Evolutionary conservation across 1,284 basidiomycete genomes (phyloP).

Genomic region (Malassezia nana): DNA sequence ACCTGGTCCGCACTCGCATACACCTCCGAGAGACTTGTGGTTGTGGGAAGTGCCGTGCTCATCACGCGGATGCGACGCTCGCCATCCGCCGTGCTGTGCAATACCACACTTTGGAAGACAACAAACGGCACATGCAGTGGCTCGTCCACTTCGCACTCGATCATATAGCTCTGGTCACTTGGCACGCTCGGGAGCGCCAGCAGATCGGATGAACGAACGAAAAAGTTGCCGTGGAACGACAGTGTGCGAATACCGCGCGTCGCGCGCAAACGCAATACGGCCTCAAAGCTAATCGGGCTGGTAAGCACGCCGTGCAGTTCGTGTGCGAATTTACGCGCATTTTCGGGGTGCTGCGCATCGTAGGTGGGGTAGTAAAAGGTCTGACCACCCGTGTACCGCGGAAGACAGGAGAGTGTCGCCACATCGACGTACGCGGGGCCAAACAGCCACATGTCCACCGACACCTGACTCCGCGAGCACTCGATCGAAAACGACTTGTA

Average conservation of each 20-base stretch:
- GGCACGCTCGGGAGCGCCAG: slow-evolving; percentile 93
- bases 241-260: slow-evolving; percentile 76
- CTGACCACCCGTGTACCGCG: slow-evolving; percentile 94
- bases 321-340: slow-evolving; percentile 93
- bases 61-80: slow-evolving; percentile 93
- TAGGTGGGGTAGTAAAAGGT: slow-evolving; percentile 98
- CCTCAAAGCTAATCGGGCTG: slow-evolving; percentile 90
- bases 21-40: slow-evolving; percentile 80
- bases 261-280: slow-evolving; percentile 92
- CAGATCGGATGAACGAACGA: slow-evolving; percentile 92
- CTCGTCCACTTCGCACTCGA: slow-evolving; percentile 95
- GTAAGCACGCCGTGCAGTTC: slow-evolving; percentile 89
- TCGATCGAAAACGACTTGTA: slow-evolving; percentile 99
- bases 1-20: slow-evolving; percentile 92
- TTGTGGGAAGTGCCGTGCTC: slow-evolving; percentile 84
- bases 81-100: slow-evolving; percentile 92
- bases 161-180: slow-evolving; percentile 89
- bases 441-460: slow-evolving; percentile 99
- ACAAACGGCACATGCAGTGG: slow-evolving; percentile 83
- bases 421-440: slow-evolving; percentile 88
- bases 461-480: slow-evolving; percentile 90
- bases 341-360: slow-evolving; percentile 84
- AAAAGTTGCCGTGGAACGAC: slow-evolving; percentile 99
- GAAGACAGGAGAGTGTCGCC: slow-evolving; percentile 78
- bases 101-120: slow-evolving; percentile 86